A percentile compares a stretch with the other conserved stretches of the same genome.
Conservation (phyloP, 2,329 filamentous ascomycete species). For the Botrytis galanthina region DNA sequence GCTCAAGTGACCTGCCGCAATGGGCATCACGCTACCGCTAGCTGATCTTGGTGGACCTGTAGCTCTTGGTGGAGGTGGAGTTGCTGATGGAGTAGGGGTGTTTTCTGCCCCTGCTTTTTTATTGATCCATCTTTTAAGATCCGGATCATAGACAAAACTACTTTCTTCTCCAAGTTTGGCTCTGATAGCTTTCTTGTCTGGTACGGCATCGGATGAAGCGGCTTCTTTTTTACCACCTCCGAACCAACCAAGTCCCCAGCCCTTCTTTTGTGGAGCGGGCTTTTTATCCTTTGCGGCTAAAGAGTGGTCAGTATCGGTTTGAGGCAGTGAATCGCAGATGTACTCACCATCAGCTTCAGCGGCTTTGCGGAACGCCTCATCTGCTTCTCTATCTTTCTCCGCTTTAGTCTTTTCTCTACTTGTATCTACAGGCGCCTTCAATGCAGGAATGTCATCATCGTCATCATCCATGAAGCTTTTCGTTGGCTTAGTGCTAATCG, state of each 20-base stretch:
- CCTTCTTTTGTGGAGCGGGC: constrained; percentile 50
- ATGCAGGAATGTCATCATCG: constrained; percentile 62
- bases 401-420: constrained; percentile 57
- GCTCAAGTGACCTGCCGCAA: constrained; percentile 2
- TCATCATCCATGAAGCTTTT: constrained; percentile 83
- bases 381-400: constrained; percentile 74
- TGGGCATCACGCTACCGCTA: constrained; percentile 24
- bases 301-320: constrained; percentile 21
- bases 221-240: constrained; percentile 63
- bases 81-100: constrained; percentile 56
- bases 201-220: constrained; percentile 38
- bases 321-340: not conserved
- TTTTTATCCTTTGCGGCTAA: constrained; percentile 61
- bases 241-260: constrained; percentile 89
- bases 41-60: constrained; percentile 44
- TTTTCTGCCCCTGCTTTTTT: constrained; percentile 75
- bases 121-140: constrained; percentile 98
- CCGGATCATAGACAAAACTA: constrained; percentile 89
- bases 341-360: constrained; percentile 70
- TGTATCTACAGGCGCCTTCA: constrained; percentile 41
- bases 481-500: constrained; percentile 55
- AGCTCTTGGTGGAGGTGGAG: constrained; percentile 73
- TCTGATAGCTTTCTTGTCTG: constrained; percentile 69
- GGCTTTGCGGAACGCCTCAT: constrained; percentile 80
- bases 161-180: constrained; percentile 94